phyloP scores from a whole-genome alignment of 148 eudicot species.

The Rhododendron simsii region DNA sequence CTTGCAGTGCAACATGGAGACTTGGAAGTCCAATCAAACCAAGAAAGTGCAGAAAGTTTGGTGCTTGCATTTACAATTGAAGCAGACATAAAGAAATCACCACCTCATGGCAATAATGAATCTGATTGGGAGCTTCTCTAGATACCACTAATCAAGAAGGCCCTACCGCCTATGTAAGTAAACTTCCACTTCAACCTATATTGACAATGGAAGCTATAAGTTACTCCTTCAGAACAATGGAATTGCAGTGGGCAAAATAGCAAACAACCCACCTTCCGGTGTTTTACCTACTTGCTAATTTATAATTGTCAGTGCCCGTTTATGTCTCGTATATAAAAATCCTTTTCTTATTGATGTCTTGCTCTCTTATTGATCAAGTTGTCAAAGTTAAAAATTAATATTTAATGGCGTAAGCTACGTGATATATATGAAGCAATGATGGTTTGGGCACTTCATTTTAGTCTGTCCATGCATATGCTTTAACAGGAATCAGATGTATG shows the following conservation, averaged over 20 bases:
- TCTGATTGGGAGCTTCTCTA: conserved; percentile 52
- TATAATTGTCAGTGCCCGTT: not conserved
- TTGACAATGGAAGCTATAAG: not conserved
- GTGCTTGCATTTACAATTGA: not conserved
- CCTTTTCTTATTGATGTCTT: not conserved
- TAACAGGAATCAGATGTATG: not conserved
- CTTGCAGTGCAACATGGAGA: conserved; percentile 16
- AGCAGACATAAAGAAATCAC: not conserved
- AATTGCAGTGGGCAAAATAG: conserved; percentile 2
- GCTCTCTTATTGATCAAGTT: not conserved
- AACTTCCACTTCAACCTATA: not conserved
- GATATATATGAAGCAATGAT: not conserved
- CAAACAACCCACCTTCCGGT: not conserved
- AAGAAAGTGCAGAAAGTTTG: not conserved
- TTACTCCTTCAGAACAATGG: not conserved
- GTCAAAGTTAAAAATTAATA: not conserved
- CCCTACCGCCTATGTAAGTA: conserved; percentile 7
- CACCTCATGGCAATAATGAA: conserved; percentile 16
- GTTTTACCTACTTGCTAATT: not conserved
- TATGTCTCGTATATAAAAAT: not conserved
- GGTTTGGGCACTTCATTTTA: not conserved
- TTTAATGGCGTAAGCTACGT: not conserved
- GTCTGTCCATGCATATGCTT: not conserved
- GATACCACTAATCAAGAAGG: not conserved
- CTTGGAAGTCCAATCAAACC: conserved; percentile 7